A percentile compares a stretch with the other conserved stretches of the same genome.
Evolutionary conservation across 106 monocot genomes (phyloP).

Genomic region (Agapanthus africanus): DNA sequence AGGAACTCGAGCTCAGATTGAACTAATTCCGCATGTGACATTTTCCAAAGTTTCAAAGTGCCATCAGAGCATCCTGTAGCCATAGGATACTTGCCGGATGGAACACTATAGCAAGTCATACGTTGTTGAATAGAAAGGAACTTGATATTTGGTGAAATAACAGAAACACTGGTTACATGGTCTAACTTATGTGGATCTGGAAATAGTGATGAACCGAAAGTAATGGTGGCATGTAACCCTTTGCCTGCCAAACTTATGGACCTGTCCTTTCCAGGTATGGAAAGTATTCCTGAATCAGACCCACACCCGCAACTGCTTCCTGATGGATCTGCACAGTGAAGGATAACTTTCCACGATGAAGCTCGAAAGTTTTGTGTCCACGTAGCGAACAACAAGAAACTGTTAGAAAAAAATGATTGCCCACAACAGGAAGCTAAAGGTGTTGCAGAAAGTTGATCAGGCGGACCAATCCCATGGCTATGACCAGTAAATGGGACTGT

Average conservation of each 20-base stretch:
- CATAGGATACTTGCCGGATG: constrained; percentile 36
- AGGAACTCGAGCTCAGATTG: constrained; percentile 21
- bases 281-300: no score
- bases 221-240: constrained; percentile 28
- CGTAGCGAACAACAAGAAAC: constrained; percentile 54
- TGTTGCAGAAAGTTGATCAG: constrained; percentile 49
- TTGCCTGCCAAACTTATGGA: constrained; percentile 18
- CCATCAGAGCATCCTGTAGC: constrained; percentile 82
- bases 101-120: constrained; percentile 9
- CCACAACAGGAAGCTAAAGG: constrained; percentile 36
- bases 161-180: constrained; percentile 47
- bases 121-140: constrained; percentile 17
- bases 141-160: constrained; percentile 22
- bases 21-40: constrained; percentile 14
- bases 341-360: constrained; percentile 67
- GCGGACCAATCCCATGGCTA: constrained; percentile 20
- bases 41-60: constrained; percentile 80
- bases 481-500: constrained; percentile 45
- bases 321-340: constrained; percentile 42
- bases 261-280: no score
- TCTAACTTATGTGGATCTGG: constrained; percentile 20
- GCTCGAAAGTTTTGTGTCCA: constrained; percentile 62
- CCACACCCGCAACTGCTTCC: no score
- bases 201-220: constrained; percentile 36
- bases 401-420: constrained; percentile 22